Evolutionary conservation across 331 rosid species (phyloP), one percentile per base, ranked within the genome.

Genomic region (Dryas integrifolia): DNA sequence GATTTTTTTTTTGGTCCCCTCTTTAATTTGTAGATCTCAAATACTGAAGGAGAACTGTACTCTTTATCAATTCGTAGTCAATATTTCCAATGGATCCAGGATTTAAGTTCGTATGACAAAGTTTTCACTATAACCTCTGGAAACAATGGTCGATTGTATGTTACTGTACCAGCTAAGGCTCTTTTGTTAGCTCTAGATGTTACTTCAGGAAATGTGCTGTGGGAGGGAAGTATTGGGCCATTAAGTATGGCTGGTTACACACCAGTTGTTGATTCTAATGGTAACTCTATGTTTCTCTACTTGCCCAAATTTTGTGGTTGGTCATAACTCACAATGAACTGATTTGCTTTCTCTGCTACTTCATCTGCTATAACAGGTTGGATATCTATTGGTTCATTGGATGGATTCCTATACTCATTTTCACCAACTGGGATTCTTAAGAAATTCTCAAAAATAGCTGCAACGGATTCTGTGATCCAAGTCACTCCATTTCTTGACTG

Each of bases 331-430:
- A 38, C 6, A 46, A 5, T 65, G 47, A 38, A 6, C 51, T 58
- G 6, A 65, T 24, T 38, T 9, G 56, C 55, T 7, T 56, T 21
- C 8, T 5, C 56, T 43, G 50, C 16, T 56, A 15, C 61, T 53
- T 58, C 5, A 47, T 61, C 59, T 70, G 67, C 51, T 66, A 58
- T 40, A 43, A 76, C 69, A 89, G 97, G 97, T 73, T 89, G 96
- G 92, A 72, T 89, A 72, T 89, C 94, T 35, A 77, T 89, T 59
- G 96, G 92, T 66, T 92, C 97, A 4, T 74, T 88, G 74, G 96
- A 92, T 62, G 97, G 94, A 39, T 89, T 80, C 76, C 71, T 92
- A 3, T 92, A 88, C 80, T 83, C 90, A n/a, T 86, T 88, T 85
- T 92, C 97, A n/a, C 94, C 94, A 7, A 74, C 82, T 8, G 96